phyloP scores from a whole-genome alignment of 73 alveolate genomes.

The Paramecium biaurelia region DNA sequence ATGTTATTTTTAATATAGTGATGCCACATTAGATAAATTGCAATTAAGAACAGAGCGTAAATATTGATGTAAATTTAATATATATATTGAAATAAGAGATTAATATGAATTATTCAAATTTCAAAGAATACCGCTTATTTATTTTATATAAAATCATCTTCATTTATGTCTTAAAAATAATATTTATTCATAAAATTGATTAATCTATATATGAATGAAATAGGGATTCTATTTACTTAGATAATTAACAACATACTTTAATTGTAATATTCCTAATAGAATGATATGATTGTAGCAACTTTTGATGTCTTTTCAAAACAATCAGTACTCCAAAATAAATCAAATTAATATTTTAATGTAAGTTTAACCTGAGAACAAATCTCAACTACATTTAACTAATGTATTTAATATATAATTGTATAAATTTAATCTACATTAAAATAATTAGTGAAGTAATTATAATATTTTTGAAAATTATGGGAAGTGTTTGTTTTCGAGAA shows the following conservation, averaged over 20 bases:
- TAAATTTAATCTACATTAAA: too few species aligned
- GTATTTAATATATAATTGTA: too few species aligned
- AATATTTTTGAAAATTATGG: not conserved
- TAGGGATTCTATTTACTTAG: not conserved
- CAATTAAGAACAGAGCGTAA: not conserved
- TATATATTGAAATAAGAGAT: not conserved
- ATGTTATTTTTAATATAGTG: conserved; percentile 10
- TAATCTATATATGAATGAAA: not conserved
- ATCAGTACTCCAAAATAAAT: conserved; percentile 5
- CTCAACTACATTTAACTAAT: not conserved
- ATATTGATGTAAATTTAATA: conserved; percentile 7
- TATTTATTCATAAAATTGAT: not conserved
- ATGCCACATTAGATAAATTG: conserved; percentile 1
- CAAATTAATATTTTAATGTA: not conserved
- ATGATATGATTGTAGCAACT: not conserved
- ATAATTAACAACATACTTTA: not conserved
- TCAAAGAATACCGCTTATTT: not conserved
- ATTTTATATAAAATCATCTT: not conserved
- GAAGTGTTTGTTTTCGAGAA: not conserved
- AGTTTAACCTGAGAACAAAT: not conserved
- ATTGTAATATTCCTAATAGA: not conserved
- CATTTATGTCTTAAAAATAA: not conserved
- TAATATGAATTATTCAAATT: not conserved
- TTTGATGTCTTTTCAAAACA: conserved; percentile 6
- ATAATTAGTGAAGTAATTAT: too few species aligned